Base-by-base conservation (phyloP, 331 rosid species). In the Rhamnella rubrinervis region DNA sequence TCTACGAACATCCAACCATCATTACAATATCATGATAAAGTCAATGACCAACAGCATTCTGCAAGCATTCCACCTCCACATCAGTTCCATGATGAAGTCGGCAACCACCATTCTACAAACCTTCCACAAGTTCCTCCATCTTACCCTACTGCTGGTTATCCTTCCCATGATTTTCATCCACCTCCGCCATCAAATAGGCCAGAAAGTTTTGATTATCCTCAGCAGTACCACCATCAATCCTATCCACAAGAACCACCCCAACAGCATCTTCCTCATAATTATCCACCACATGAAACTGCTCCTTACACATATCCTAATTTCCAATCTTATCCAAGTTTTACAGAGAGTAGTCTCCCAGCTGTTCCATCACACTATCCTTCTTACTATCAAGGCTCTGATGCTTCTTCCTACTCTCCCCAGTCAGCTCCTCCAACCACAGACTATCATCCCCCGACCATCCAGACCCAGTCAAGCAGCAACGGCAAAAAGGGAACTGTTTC, bases 281-380 rank as follows among this genome's bases (percentile, higher is more conserved):
- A 73, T 78, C 82, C 91, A 66, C 73, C 89, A 68, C 84, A 80
- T 60, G 98, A 95, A 50, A 71, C 78, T 57, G 62, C 80, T 11
- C 31, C 85, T 65, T 64, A 59, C 65, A 41, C 86, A 5, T 91
- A 81, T 77, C 83, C 96, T 61, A 80, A 91, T 82, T 95, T 95
- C 72, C 97, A 91, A 84, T 84, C 97, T 31, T 91, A 95, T 78
- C 99, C 99, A 66, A 89, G 99, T 78, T 95, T 91, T 80, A 64
- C 97, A 1, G 97, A 95, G 25, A 88, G 92, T 80, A 91, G 83
- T 73, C 75, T 95, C 63, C 97, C 99, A 11, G 81, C 92, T 7
- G 90, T 82, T 50, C 85, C 99, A 16, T 26, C 88, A 67, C 77
- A 83, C 28, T 53, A 59, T 65, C 80, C 83, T 8, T 75, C 82